Conservation (phyloP, 345 rosid genomes). For the Pseudoturritis turrita region DNA sequence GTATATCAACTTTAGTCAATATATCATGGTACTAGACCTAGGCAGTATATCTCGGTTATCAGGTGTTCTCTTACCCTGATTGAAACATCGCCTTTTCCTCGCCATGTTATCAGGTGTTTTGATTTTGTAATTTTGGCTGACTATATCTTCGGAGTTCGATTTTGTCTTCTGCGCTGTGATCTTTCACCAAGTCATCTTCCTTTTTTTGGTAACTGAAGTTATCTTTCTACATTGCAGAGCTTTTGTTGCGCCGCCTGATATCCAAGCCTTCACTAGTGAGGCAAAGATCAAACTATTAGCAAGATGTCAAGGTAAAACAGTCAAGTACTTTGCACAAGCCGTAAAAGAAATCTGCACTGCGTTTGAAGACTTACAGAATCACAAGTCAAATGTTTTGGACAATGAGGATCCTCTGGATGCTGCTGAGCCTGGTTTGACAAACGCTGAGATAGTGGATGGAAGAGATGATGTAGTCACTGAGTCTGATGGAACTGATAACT, state of each 20-base stretch:
- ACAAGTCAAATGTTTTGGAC: constrained; percentile 41
- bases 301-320: constrained; percentile 69
- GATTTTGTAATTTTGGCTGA: not conserved
- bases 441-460: constrained; percentile 34
- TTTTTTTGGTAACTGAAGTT: not conserved
- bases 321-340: constrained; percentile 71
- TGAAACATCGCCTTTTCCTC: not conserved
- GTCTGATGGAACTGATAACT: constrained; percentile 33
- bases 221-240: constrained; percentile 47
- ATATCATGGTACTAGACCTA: constrained; percentile 4
- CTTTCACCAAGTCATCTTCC: constrained; percentile 5
- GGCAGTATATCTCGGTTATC: not conserved
- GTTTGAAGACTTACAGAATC: constrained; percentile 60
- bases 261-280: constrained; percentile 80
- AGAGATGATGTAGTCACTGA: constrained; percentile 30
- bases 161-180: not conserved
- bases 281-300: constrained; percentile 65
- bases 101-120: constrained; percentile 9
- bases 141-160: constrained; percentile 5
- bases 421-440: constrained; percentile 40
- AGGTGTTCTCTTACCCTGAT: not conserved
- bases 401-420: constrained; percentile 43
- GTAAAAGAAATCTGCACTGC: constrained; percentile 74
- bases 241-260: constrained; percentile 83
- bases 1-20: not conserved